Base-by-base conservation (phyloP, 2,329 filamentous ascomycete species). In the Neofusicoccum ribis region DNA sequence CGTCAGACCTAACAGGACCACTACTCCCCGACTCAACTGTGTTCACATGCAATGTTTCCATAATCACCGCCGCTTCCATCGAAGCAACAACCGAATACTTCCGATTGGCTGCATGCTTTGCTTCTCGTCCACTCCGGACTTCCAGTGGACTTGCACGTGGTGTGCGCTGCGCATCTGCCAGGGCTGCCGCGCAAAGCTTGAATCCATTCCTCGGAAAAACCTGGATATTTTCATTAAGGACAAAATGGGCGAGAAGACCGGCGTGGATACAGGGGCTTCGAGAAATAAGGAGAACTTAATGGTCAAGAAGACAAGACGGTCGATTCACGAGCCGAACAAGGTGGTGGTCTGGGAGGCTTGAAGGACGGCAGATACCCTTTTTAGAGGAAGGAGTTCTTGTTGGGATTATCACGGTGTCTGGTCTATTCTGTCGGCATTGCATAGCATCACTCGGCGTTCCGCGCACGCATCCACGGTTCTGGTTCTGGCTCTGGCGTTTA, bases 41-140 rank as follows among this genome's bases (percentile, higher is more conserved):
- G 56, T 69, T 2, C 76, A 78, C 46, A 52, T 72, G 0, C 51
- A 68, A 47, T 79, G 77, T 72, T 76, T 76, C 68, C 72, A 72
- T 0, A 3, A 52, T 2, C 77, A 79, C 69, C 44, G 52, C 0
- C 69, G 67, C 3, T 72, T 69, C 56, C 68, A 73, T 49, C 72
- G 71, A 69, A 72, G 68, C 58, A 72, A 69, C 61, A 78, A 78
- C 66, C 17, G 63, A 11, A 73, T 73, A 67, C 72, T 74, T 54
- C 73, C 74, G 27, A 70, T 76, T 69, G 71, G 70, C 12, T 79
- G 77, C 71, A 74, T 75, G 73, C 60, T 77, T 0, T 79, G 77
- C 66, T 71, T 67, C 15, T 52, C 68, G 1, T 71, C 73, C 63
- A 67, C 66, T 20, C 64, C 60, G 2, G 72, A 74, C 20, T 64